Base-by-base conservation (phyloP, 768 basidiomycete species). In the Arthromyces matolae region DNA sequence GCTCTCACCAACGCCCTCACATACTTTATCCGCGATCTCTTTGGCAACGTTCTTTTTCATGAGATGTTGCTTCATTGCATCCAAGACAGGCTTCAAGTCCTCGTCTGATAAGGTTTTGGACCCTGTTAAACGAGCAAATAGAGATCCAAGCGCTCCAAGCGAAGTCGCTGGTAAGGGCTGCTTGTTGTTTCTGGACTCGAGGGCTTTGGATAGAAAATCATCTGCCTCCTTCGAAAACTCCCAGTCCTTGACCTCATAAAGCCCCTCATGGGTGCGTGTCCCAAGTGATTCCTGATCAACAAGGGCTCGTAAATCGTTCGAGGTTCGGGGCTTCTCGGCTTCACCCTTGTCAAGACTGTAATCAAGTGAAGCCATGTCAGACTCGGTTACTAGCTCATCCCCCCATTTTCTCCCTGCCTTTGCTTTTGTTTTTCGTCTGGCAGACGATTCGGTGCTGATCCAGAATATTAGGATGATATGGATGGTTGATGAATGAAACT, bases 31-130 rank as follows among this genome's bases (percentile, higher is more conserved):
- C 10, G 94, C 77, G 53, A 98, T 97, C 50, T 94, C 93, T 66
- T 83, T 89, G 4, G 96, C 96, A 4, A 99, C 96, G 60, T 99
- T 99, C 75, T 98, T 98, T 70, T 87, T 83, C 93, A 97, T 97
- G 36, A 99, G 74, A 66, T 97, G 95, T 51, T 94, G 91, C 65
- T 95, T 93, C 93, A 98, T 98, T 14, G 83, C 89, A 42, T 86
- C 86, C 36, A 98, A 64, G 1, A 95, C 89, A 7, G 95, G 95
- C 55, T 80, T 80, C 45, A 98, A 66, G 64, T 98, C 95, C 31
- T 80, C 75, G 46, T 89, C 79, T 1, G 86, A 87, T 46, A 99
- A 70, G 2, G 83, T 73, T 66, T 93, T 94, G 20, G 83, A 83
- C 0, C 93, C 90, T 3, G 92, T 94, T 56, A 96, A 68, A 35